A percentile compares a stretch with the other conserved stretches of the same genome.
These are phyloP conservation scores for Myriangium duriaei DNA, from an alignment of 2,329 filamentous ascomycete species.

Conservation along the genomic window DNA sequence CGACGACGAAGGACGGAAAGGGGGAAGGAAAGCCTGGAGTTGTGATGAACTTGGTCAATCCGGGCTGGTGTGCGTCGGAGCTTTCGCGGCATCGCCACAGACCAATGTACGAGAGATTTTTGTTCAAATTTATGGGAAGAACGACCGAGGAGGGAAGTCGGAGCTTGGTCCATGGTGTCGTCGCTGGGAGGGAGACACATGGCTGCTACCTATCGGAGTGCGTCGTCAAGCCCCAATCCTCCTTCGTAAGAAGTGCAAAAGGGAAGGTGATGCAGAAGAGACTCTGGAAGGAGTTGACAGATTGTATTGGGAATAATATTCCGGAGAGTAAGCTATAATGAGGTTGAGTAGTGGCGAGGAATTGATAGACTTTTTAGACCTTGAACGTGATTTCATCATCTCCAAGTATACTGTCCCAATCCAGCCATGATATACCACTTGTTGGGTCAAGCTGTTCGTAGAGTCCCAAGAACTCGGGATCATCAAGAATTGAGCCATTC, in stretches of 20 bases:
- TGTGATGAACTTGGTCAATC: constrained; percentile 40
- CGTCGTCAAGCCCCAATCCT: constrained; percentile 18
- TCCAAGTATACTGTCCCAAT: not conserved
- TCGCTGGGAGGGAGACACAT: constrained; percentile 25
- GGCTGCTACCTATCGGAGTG: constrained; percentile 30
- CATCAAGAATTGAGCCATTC: no score
- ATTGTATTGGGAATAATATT: no score
- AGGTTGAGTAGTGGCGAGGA: no score
- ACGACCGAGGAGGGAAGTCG: constrained; percentile 29
- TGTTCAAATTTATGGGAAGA: constrained; percentile 21
- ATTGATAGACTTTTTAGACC: no score
- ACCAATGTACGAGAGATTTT: constrained; percentile 16
- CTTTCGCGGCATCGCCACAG: constrained; percentile 21
- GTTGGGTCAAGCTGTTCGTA: not conserved
- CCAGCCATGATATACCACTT: not conserved
- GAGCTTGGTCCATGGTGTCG: constrained; percentile 29
- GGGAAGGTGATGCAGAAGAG: constrained; percentile 24
- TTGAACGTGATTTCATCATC: not conserved
- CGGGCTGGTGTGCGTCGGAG: constrained; percentile 40
- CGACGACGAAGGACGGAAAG: not conserved
- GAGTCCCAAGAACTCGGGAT: no score
- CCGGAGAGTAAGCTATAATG: no score
- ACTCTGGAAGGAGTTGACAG: constrained; percentile 29
- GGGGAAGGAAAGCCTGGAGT: constrained; percentile 21
- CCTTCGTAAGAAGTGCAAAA: constrained; percentile 25